Evolutionary conservation across 305 asterid species (phyloP), one percentile per base, ranked within the genome.

Genomic region (Fraxinus sp.): DNA sequence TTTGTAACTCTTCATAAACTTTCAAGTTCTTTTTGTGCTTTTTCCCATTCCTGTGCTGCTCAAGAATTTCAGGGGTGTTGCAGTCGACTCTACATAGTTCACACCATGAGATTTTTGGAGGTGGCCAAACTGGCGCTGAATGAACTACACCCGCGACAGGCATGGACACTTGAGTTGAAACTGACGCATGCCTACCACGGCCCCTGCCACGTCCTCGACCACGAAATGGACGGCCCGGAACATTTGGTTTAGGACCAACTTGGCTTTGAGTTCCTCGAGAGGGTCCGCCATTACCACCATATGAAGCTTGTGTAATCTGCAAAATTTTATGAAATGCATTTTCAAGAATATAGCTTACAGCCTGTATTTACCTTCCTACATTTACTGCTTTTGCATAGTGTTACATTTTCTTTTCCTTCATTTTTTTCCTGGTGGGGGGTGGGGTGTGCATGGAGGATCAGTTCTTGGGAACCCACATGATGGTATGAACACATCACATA

Each of bases 41-140:
- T 82, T 92, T 92, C 79, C 96, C 96, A 32, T 79, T 89, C 83
- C 80, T 64, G 86, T 91, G 96, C 77, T 82, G 89, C 82, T 92
- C 89, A 41, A 92, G 87, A 73, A 91, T 83, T 85, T 92, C 94
- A 22, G 79, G 82, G 41, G 89, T 87, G 84, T 90, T 91, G 91
- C 96, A 92, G 83, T 87, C 92, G 41, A 91, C 89, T 78, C 80
- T 87, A 87, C 96, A 92, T 82, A 92, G 87, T 83, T 91, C 96
- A 52, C 96, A 92, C 77, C 82, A 78, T 22, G 84, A 90, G 52
- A 75, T 76, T 81, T 86, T 88, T n/a, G 88, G 78, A 80, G 90
- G 82, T 79, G 87, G 88, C 75, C 62, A 26, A 77, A 81, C 87
- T 74, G 88, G 84, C 32, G 16, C 83, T 16, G 85, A 24, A 77